Base-by-base conservation (phyloP, 352 stramenopile species). In the Phytopythium montanum region DNA sequence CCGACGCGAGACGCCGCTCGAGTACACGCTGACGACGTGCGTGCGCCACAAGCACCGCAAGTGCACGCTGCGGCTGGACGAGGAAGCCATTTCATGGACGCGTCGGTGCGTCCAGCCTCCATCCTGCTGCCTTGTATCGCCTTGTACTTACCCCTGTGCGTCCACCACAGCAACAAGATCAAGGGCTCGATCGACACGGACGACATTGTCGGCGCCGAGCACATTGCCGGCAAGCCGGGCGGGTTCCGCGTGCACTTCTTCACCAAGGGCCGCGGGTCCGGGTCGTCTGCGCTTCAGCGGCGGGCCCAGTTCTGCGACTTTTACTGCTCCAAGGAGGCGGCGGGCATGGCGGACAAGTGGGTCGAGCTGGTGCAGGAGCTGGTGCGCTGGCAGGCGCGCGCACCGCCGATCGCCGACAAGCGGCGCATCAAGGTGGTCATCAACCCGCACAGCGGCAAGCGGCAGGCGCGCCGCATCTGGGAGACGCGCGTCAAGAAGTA, bases 241-340 rank as follows among this genome's bases (percentile, higher is more conserved):
- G 46, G 70, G 19, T 81, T 94, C 58, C 81, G 81, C 39, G 68
- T 94, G 42, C 85, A 94, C 56, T 94, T 85, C 64, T 94, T 94
- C 51, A 64, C 67, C 39, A 90, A 92, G 54, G 80, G 85, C 28
- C 67, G 61, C 36, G 83, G 84, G 25, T 75, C 72, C 2, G 68
- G n/a, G n/a, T n/a, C n/a, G n/a, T n/a, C n/a, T n/a, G 73, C 21
- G 69, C 77, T n/a, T 88, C 88, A 54, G 16, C 69, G 85, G 19
- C 84, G 73, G 33, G 82, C 76, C 19, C 62, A 69, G 28, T 65
- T 48, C 38, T 57, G 87, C 19, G 80, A 90, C 53, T 87, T 94
- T 50, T 53, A 73, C 25, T 69, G 64, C 39, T 56, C 74, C 16
- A 63, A 76, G 61, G 64, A 73, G 29, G 63, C 69, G 66, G 23